These are phyloP conservation scores for Pascua guehoae DNA, from an alignment of 1,284 basidiomycete genomes.

Conservation along the genomic window DNA sequence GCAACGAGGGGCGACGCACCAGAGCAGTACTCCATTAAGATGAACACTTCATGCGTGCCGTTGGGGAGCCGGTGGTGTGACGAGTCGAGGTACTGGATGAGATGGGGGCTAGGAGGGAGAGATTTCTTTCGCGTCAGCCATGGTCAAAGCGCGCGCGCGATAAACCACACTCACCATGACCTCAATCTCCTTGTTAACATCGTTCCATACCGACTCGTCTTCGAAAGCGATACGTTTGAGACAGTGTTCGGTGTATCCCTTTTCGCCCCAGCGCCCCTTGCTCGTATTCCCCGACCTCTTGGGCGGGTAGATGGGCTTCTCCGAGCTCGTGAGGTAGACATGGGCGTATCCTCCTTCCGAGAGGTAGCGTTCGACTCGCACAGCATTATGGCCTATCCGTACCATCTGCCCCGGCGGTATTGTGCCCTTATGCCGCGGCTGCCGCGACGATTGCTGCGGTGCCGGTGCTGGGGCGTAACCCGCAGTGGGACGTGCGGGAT, in stretches of 20 bases:
- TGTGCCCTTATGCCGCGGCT: slow-evolving; percentile 47
- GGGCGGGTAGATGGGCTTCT: slow-evolving; percentile 67
- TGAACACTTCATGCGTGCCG: slow-evolving; percentile 91
- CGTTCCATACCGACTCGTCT: slow-evolving; percentile 82
- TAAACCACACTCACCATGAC: slow-evolving; percentile 72
- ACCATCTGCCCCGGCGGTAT: slow-evolving; percentile 74
- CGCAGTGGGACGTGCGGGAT: no score
- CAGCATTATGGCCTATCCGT: slow-evolving; percentile 80
- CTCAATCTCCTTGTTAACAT: slow-evolving; percentile 96
- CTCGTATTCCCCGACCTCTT: slow-evolving; percentile 14
- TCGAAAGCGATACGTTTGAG: slow-evolving; percentile 94
- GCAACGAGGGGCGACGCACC: slow-evolving; percentile 48
- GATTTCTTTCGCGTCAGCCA: slow-evolving; percentile 31
- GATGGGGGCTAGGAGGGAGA: slow-evolving; percentile 33
- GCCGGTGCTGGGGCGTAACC: no score
- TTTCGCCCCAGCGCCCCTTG: slow-evolving; percentile 56
- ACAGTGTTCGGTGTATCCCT: slow-evolving; percentile 74
- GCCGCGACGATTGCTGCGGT: neutral
- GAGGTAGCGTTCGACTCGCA: slow-evolving; percentile 84
- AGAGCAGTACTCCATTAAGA: slow-evolving; percentile 95
- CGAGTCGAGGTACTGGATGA: slow-evolving; percentile 52
- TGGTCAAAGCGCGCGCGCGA: neutral
- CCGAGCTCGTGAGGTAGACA: slow-evolving; percentile 90
- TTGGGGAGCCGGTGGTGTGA: slow-evolving; percentile 77
- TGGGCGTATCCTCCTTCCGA: slow-evolving; percentile 98